A percentile compares a stretch with the other conserved stretches of the same genome.
These are phyloP conservation scores for Cyclospora cayetanensis DNA, from an alignment of 169 alveolate species.

Conservation along the genomic window DNA sequence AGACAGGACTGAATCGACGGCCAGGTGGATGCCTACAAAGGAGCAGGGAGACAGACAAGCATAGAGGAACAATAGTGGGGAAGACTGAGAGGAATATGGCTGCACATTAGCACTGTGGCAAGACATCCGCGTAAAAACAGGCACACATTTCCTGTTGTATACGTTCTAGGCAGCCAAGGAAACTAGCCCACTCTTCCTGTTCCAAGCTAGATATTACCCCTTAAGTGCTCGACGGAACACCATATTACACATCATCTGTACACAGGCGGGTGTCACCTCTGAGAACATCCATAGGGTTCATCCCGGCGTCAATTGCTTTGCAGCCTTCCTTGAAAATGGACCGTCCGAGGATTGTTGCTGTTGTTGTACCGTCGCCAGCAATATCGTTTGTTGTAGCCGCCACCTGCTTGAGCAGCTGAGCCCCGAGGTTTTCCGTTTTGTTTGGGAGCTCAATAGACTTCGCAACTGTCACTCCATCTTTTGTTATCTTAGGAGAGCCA, in stretches of 20 bases:
- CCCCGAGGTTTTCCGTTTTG: constrained; percentile 97
- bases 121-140: no score
- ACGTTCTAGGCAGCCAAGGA: no score
- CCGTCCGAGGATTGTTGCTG: constrained; percentile 99
- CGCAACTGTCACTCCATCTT: constrained; percentile 99
- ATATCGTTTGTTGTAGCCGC: constrained; percentile 97
- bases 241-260: no score
- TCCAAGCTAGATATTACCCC: no score
- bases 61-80: no score
- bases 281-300: constrained; percentile 99
- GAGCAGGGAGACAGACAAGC: not conserved
- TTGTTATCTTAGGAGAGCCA: constrained; percentile 98
- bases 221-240: no score
- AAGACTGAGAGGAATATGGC: no score
- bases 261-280: constrained; percentile 84
- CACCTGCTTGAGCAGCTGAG: constrained; percentile 97
- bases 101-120: no score
- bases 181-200: no score
- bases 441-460: constrained; percentile 95
- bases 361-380: constrained; percentile 99
- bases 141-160: no score
- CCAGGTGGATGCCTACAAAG: constrained; percentile 88
- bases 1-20: constrained; percentile 87
- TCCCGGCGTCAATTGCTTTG: constrained; percentile 98
- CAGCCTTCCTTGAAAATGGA: constrained; percentile 99